Base-by-base conservation (phyloP, 192 early-diverging fungal genomes). In the Dispira simplex region DNA sequence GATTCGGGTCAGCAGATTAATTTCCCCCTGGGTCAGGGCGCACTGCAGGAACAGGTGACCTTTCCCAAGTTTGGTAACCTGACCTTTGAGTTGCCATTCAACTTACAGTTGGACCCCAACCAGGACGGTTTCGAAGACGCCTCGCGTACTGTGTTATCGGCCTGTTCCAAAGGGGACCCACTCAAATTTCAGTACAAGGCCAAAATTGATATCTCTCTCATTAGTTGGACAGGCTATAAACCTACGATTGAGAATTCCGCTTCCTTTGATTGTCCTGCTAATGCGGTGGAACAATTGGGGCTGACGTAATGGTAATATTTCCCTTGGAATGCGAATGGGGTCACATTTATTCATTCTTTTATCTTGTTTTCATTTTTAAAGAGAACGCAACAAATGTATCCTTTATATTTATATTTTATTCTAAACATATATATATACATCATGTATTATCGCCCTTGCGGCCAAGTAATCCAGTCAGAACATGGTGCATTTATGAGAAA, bases 201-300 rank as follows among this genome's bases (percentile, higher is more conserved):
- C n/a, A 68, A 74, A 51, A 69, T 79, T 47, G 69, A 73, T 25
- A 47, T 79, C 18, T 44, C 47, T 18, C 70, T 70, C 27, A 79
- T 79, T 63, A 72, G 72, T 65, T 75, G 77, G 74, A 70, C 75
- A 23, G 71, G 74, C 0, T 75, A 75, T 67, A 75, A 76, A 68
- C 77, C 77, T 0, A 68, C 65, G 14, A 76, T 79, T 26, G 69
- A 67, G 12, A 66, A 79, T 39, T 72, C 70, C 1, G 70, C 75
- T 54, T 64, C 46, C 27, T 75, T 79, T 64, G 66, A 58, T 12
- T 79, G 77, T 20, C 77, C 77, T 12, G 63, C 72, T 32, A 64
- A 67, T 53, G 70, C 73, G 3, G 69, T 79, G 23, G 65, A 66
- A 20, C 62, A 55, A 49, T 46, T 79, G 66, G 77, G 77, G 45